Percentiles rank a stretch among this genome's conserved stretches.
Conservation (phyloP, 2,329 filamentous ascomycete genomes). For the Pseudogymnoascus sp. region DNA sequence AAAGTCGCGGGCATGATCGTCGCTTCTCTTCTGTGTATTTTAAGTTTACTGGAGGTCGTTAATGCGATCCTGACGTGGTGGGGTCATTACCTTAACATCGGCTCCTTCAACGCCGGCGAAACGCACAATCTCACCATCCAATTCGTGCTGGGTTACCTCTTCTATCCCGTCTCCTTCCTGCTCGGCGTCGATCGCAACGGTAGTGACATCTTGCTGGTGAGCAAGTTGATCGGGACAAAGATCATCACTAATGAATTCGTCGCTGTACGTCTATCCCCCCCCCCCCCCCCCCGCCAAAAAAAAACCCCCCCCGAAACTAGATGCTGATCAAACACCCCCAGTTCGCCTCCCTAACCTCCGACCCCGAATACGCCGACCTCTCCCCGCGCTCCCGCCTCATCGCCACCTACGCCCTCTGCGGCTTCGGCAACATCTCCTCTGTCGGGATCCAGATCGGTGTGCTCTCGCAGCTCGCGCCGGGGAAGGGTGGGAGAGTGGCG, state of each 20-base stretch:
- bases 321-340: neutral
- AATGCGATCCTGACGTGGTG: constrained; percentile 78
- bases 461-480: constrained; percentile 69
- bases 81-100: constrained; percentile 69
- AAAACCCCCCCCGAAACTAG: neutral
- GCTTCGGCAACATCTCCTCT: constrained; percentile 78
- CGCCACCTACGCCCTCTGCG: constrained; percentile 76
- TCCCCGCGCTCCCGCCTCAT: constrained; percentile 67
- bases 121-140: constrained; percentile 55
- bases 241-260: constrained; percentile 53
- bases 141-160: constrained; percentile 66
- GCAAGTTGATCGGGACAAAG: constrained; percentile 74
- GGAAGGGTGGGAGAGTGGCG: constrained; percentile 65
- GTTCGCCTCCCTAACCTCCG: constrained; percentile 39
- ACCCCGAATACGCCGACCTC: constrained; percentile 46
- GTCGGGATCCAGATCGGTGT: constrained; percentile 87
- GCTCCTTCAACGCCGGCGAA: constrained; percentile 37
- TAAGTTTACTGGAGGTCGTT: constrained; percentile 64
- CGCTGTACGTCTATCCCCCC: constrained; percentile 15
- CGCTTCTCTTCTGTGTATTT: constrained; percentile 72
- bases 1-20: constrained; percentile 81
- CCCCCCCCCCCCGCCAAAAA: neutral
- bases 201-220: constrained; percentile 59
- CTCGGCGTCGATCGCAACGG: constrained; percentile 60
- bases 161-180: constrained; percentile 73